A percentile compares a stretch with the other conserved stretches of the same genome.
These are phyloP conservation scores for Juglanconis oblonga DNA, from an alignment of 2,329 filamentous ascomycete genomes.

Conservation along the genomic window DNA sequence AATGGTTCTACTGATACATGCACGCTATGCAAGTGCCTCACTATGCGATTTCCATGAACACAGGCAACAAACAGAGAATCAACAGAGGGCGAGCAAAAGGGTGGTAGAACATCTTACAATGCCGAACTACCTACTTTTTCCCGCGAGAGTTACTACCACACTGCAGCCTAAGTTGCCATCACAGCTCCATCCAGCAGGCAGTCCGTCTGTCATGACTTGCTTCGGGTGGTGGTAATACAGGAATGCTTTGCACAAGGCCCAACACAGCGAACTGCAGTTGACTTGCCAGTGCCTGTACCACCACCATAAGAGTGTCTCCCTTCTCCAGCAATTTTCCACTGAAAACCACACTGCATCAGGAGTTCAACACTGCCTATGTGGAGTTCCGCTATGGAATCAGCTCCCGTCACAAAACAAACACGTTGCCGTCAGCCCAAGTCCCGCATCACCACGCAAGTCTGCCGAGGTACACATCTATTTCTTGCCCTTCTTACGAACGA, in stretches of 20 bases:
- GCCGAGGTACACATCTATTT: constrained; percentile 43
- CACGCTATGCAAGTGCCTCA: no score
- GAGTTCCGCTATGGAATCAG: no score
- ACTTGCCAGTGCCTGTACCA: not conserved
- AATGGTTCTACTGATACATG: no score
- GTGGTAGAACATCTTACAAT: not conserved
- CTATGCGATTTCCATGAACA: no score
- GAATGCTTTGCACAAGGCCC: not conserved
- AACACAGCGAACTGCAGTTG: not conserved
- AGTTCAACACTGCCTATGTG: no score
- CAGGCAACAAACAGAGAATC: not conserved
- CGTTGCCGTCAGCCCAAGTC: not conserved
- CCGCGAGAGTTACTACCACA: not conserved
- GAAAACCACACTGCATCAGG: no score
- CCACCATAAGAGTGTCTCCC: not conserved
- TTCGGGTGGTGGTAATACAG: not conserved
- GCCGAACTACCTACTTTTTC: not conserved
- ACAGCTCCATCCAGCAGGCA: not conserved
- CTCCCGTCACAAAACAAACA: not conserved
- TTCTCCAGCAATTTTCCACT: not conserved
- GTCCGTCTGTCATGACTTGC: not conserved
- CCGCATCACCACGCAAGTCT: not conserved
- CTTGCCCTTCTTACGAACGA: constrained; percentile 92
- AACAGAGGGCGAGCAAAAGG: not conserved
- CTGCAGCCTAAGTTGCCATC: not conserved